Conservation (phyloP, 78 protist species). For the Mantamonas sphyraenae region DNA sequence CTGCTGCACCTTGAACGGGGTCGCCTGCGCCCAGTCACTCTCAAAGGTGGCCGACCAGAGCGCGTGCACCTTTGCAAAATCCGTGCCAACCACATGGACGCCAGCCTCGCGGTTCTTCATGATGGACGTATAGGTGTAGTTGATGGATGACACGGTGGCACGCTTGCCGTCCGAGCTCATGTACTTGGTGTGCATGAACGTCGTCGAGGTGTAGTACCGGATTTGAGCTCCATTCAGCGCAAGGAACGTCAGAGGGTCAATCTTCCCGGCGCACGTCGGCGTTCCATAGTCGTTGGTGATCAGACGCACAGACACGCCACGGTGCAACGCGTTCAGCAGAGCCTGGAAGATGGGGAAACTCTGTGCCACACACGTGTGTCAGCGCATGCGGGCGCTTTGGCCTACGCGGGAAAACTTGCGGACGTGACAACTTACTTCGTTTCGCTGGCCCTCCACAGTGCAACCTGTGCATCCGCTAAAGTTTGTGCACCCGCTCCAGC, state of each 20-base stretch:
- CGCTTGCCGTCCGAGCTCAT: conserved; percentile 26
- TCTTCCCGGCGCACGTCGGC: conserved; percentile 26
- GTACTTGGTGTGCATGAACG: conserved; percentile 44
- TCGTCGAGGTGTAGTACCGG: conserved; percentile 40
- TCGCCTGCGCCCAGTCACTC: conserved; percentile 35
- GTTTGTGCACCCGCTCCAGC: conserved; percentile 1
- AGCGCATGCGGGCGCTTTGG: neutral
- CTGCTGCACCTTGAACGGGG: conserved; percentile 17
- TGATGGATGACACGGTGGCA: conserved; percentile 36
- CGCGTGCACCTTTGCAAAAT: neutral
- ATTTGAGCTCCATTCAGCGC: conserved; percentile 47
- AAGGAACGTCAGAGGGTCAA: conserved; percentile 52
- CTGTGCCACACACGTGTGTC: too few species aligned
- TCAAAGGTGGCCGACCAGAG: conserved; percentile 22
- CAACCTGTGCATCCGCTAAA: neutral
- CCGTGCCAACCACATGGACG: conserved; percentile 20
- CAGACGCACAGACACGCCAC: conserved; percentile 49
- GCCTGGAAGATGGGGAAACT: conserved; percentile 53
- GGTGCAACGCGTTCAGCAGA: conserved; percentile 42
- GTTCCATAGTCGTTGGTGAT: conserved; percentile 42
- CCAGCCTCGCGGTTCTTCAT: conserved; percentile 62
- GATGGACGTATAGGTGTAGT: conserved; percentile 47
- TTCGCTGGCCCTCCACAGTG: neutral
- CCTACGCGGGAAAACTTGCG: too few species aligned
- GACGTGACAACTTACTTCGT: too few species aligned